A percentile compares a stretch with the other conserved stretches of the same genome.
Evolutionary conservation across 2,329 filamentous ascomycete species (phyloP).

Genomic region (Aspergillus pseudotamarii): DNA sequence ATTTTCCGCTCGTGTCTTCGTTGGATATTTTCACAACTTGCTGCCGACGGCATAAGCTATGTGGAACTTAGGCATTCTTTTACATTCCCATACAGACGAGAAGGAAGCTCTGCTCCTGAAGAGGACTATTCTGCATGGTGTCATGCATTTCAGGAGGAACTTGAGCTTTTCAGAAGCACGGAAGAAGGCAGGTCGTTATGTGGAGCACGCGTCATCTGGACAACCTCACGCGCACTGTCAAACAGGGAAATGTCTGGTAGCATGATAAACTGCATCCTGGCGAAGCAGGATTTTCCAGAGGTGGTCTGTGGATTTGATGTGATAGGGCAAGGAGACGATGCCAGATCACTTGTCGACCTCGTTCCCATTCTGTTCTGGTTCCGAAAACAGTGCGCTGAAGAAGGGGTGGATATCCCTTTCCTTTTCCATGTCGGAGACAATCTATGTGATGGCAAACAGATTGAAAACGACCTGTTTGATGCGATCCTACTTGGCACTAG

Average conservation of each 20-base stretch:
- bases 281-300: conserved; percentile 77
- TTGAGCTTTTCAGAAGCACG: conserved; percentile 72
- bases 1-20: conserved; percentile 78
- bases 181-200: conserved; percentile 76
- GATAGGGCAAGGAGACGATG: conserved; percentile 83
- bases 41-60: conserved; percentile 82
- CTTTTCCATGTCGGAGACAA: conserved; percentile 95
- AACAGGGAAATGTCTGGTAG: conserved; percentile 70
- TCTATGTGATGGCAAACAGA: conserved; percentile 73
- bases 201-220: conserved; percentile 86
- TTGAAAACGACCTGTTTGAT: conserved; percentile 86
- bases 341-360: conserved; percentile 73
- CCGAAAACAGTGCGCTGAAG: conserved; percentile 76
- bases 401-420: conserved; percentile 82
- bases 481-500: conserved; percentile 83
- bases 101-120: conserved; percentile 67
- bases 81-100: conserved; percentile 67
- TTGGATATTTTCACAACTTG: conserved; percentile 69
- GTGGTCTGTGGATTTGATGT: conserved; percentile 86
- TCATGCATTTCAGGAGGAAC: conserved; percentile 73
- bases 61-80: conserved; percentile 81
- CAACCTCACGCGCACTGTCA: conserved; percentile 65
- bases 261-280: conserved; percentile 85
- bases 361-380: conserved; percentile 93
- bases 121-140: conserved; percentile 71